Evolutionary conservation across 225 moss, liverwort and hornwort species (phyloP).

Genomic region (Sphagnum contortum): DNA sequence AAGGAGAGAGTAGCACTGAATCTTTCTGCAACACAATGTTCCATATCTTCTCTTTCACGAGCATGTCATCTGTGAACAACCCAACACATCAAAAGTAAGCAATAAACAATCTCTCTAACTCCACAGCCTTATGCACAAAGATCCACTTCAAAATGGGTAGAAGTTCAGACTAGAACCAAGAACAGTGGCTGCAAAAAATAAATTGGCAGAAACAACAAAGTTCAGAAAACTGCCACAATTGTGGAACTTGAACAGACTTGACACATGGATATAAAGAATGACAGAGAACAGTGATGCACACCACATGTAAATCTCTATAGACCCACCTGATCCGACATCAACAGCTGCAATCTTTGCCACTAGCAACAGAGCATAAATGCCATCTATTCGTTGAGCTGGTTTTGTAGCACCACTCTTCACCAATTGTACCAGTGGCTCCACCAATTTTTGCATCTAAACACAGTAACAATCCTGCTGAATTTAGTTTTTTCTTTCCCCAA

Average conservation of each 20-base stretch:
- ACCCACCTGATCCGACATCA: constrained; percentile 71
- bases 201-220: too few species aligned
- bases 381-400: constrained; percentile 82
- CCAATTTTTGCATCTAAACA: constrained; percentile 58
- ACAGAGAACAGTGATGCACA: too few species aligned
- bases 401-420: constrained; percentile 66
- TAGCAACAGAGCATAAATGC: constrained; percentile 70
- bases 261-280: too few species aligned
- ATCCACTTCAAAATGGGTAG: too few species aligned
- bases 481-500: too few species aligned
- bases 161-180: too few species aligned
- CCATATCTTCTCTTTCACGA: constrained; percentile 88
- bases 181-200: too few species aligned
- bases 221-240: too few species aligned
- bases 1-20: constrained; percentile 55
- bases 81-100: not conserved
- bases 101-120: too few species aligned
- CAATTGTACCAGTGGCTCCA: constrained; percentile 69
- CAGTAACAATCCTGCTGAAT: constrained; percentile 4
- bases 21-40: constrained; percentile 54
- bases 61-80: constrained; percentile 58
- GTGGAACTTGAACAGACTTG: too few species aligned
- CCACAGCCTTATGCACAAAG: too few species aligned
- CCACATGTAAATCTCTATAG: too few species aligned
- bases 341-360: constrained; percentile 67